Percentiles rank a stretch among this genome's conserved stretches.
Evolutionary conservation across 2,329 filamentous ascomycete genomes (phyloP).

Genomic region (Fusarium sterilihyphosum): DNA sequence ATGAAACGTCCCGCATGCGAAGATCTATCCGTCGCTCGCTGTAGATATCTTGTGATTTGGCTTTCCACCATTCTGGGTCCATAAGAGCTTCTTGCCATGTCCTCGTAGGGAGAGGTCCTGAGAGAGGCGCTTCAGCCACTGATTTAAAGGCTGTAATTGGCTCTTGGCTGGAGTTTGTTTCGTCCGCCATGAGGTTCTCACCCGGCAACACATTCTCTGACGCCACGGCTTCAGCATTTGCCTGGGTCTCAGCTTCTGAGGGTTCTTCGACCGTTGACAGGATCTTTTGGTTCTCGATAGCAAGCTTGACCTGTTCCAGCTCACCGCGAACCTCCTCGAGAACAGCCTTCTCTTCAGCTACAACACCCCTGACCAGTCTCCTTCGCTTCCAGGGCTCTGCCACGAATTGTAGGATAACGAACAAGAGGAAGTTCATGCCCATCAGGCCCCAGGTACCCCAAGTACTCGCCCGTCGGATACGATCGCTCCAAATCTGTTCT

Average conservation of each 20-base stretch:
- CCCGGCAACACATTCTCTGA: constrained; percentile 10
- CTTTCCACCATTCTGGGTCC: constrained; percentile 58
- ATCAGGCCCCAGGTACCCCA: constrained; percentile 99
- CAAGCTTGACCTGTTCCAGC: constrained; percentile 49
- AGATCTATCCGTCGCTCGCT: constrained; percentile 72
- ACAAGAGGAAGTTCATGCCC: constrained; percentile 92
- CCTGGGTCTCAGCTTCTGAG: neutral
- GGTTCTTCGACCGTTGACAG: constrained; percentile 20
- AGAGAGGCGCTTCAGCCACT: constrained; percentile 5
- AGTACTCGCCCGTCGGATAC: constrained; percentile 93
- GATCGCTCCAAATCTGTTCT: constrained; percentile 99
- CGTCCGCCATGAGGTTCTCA: neutral
- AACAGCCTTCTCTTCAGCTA: constrained; percentile 75
- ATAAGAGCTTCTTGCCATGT: constrained; percentile 57
- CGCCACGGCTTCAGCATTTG: constrained; percentile 2
- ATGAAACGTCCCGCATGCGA: constrained; percentile 75
- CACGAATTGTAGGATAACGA: constrained; percentile 86
- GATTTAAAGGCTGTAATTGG: constrained; percentile 1
- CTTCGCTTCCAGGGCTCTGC: constrained; percentile 91
- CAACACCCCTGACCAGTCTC: constrained; percentile 83
- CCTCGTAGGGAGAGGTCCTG: neutral
- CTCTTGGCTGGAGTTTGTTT: constrained; percentile 1
- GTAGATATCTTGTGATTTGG: constrained; percentile 65
- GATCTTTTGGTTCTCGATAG: constrained; percentile 41
- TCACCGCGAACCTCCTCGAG: constrained; percentile 60